A percentile compares a stretch with the other conserved stretches of the same genome.
Conservation (phyloP, 805 yeast genomes). For the Clavispora santaluciae region DNA sequence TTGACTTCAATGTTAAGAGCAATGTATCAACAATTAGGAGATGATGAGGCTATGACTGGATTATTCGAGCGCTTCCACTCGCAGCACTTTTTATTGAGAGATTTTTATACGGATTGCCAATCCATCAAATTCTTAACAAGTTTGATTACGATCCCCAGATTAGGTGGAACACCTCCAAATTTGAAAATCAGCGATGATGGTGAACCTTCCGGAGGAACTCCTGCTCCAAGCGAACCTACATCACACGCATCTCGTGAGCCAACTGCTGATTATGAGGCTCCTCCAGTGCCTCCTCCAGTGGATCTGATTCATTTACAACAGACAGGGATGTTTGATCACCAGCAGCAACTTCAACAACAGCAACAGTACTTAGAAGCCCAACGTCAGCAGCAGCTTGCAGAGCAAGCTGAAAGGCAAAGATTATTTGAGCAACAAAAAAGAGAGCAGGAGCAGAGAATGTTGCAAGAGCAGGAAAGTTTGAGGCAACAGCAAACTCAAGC, state of each 20-base stretch:
- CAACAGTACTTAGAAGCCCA: slow-evolving; percentile 63
- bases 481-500: slow-evolving; percentile 68
- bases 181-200: slow-evolving; percentile 45
- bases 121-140: slow-evolving; percentile 76
- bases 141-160: slow-evolving; percentile 72
- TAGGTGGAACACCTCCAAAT: slow-evolving; percentile 57
- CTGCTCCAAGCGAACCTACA: slow-evolving; percentile 20
- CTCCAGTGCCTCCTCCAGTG: slow-evolving; percentile 35
- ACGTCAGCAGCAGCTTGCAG: slow-evolving; percentile 60
- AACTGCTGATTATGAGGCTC: slow-evolving; percentile 25
- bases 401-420: slow-evolving; percentile 66
- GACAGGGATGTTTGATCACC: slow-evolving; percentile 49
- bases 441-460: slow-evolving; percentile 63
- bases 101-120: slow-evolving; percentile 87
- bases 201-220: slow-evolving; percentile 25
- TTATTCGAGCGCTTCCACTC: slow-evolving; percentile 64
- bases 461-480: slow-evolving; percentile 60
- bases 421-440: slow-evolving; percentile 72
- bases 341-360: slow-evolving; percentile 55
- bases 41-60: slow-evolving; percentile 72
- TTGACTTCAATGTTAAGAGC: slow-evolving; percentile 88
- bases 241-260: slow-evolving; percentile 46
- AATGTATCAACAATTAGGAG: slow-evolving; percentile 66
- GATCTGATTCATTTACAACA: slow-evolving; percentile 45
- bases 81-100: slow-evolving; percentile 68